Conservation (phyloP, 1,284 basidiomycete species). For the Ganoderma lucidum region DNA sequence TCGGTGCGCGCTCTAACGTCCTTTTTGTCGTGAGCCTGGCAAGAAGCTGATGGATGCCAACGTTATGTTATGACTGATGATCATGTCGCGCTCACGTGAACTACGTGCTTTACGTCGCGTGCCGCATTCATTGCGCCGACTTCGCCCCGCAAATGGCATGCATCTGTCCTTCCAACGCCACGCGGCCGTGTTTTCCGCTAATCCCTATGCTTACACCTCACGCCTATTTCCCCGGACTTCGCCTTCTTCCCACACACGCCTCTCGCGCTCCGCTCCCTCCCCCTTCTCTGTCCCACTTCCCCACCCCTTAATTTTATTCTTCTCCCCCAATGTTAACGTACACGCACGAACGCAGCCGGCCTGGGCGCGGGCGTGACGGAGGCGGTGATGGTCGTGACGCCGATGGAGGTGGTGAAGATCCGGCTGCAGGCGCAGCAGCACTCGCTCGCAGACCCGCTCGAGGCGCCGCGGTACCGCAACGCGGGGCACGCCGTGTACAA, state of each 20-base stretch:
- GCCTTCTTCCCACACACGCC: not conserved
- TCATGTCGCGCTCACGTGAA: not conserved
- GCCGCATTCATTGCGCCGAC: not conserved
- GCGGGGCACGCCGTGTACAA: slow-evolving; percentile 97
- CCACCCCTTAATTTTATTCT: not conserved
- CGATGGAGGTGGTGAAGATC: slow-evolving; percentile 99
- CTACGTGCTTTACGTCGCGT: not conserved
- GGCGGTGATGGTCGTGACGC: slow-evolving; percentile 94
- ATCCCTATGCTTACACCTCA: not conserved
- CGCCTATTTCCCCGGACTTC: not conserved
- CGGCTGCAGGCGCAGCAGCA: slow-evolving; percentile 98
- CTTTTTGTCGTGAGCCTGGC: not conserved
- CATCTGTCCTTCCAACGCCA: not conserved
- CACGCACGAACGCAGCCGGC: slow-evolving; percentile 53
- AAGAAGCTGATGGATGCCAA: not conserved
- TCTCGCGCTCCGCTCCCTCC: not conserved
- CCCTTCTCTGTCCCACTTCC: not conserved
- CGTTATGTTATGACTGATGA: too few relatives aligned
- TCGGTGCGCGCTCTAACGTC: slow-evolving; percentile 56
- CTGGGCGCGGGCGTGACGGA: slow-evolving; percentile 95
- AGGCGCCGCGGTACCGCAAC: slow-evolving; percentile 94
- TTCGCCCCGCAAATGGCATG: not conserved
- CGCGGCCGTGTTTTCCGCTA: not conserved
- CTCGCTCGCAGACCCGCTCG: slow-evolving; percentile 95
- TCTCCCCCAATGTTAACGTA: not conserved